These are phyloP conservation scores for Solanum rostratum DNA, from an alignment of 257 asterid genomes.

Conservation along the genomic window DNA sequence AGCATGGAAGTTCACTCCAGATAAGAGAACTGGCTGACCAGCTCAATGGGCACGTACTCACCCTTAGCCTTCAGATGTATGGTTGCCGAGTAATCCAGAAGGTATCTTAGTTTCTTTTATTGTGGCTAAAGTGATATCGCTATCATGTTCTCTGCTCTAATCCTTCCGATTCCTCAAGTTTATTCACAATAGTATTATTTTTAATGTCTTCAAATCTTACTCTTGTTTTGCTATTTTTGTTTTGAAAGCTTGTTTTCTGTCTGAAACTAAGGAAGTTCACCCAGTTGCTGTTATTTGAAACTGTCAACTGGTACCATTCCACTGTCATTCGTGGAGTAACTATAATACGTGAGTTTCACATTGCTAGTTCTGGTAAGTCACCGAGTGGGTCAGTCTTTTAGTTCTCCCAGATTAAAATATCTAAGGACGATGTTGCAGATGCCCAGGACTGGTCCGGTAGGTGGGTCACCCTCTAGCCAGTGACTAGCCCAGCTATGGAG, in stretches of 20 bases:
- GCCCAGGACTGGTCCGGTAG: neutral
- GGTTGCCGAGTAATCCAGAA: constrained; percentile 89
- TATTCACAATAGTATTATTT: neutral
- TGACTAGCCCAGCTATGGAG: neutral
- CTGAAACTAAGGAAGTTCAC: neutral
- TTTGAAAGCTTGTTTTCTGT: neutral
- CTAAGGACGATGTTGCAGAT: neutral
- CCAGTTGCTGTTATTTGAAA: neutral
- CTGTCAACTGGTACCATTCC: neutral
- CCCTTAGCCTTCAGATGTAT: constrained; percentile 82
- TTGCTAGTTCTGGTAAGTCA: neutral
- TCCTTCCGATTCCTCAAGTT: neutral
- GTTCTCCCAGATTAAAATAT: neutral
- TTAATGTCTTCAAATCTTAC: neutral
- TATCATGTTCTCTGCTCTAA: neutral
- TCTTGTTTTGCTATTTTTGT: neutral
- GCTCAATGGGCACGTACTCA: constrained; percentile 58
- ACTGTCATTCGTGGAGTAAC: neutral
- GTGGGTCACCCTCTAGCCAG: neutral
- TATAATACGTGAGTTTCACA: neutral
- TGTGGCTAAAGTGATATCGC: neutral
- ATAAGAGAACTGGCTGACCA: constrained; percentile 58
- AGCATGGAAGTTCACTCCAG: constrained; percentile 63
- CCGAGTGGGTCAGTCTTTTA: neutral
- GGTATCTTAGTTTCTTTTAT: constrained; percentile 25